phyloP scores from a whole-genome alignment of 2,329 filamentous ascomycete genomes.

The Simplicillium aogashimaense region DNA sequence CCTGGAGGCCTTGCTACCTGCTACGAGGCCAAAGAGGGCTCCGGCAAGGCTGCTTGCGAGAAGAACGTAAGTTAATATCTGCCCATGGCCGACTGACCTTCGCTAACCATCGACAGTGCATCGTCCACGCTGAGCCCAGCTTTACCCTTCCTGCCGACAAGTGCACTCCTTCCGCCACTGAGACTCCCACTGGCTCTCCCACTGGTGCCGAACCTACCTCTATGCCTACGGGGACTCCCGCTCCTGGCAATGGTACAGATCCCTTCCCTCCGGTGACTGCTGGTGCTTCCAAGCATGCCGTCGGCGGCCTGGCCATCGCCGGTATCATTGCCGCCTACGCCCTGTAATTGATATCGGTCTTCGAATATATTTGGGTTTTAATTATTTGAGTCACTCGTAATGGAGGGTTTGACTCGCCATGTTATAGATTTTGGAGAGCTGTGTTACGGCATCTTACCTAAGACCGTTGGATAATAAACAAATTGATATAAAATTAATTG shows the following conservation, averaged over 20 bases:
- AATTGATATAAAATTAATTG: background rate
- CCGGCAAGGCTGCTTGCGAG: conserved; percentile 34
- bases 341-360: conserved; percentile 19
- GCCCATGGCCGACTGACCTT: conserved; percentile 1
- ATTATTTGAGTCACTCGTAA: background rate
- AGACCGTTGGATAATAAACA: background rate
- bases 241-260: background rate
- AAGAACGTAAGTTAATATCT: conserved; percentile 26
- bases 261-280: conserved; percentile 4
- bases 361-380: background rate
- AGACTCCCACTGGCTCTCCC: background rate
- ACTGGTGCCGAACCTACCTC: conserved; percentile 53
- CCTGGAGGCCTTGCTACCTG: conserved; percentile 25
- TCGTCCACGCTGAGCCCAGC: conserved; percentile 28
- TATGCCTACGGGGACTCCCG: background rate
- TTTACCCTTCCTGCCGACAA: conserved; percentile 24
- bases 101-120: conserved; percentile 17
- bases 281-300: conserved; percentile 18
- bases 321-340: conserved; percentile 29
- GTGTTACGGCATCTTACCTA: background rate
- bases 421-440: background rate
- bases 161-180: conserved; percentile 20
- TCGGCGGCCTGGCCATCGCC: conserved; percentile 22
- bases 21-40: conserved; percentile 24
- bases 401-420: background rate